Conservation (phyloP, 495 filamentous ascomycete species). For the Staphylotrichum tortipilum region DNA sequence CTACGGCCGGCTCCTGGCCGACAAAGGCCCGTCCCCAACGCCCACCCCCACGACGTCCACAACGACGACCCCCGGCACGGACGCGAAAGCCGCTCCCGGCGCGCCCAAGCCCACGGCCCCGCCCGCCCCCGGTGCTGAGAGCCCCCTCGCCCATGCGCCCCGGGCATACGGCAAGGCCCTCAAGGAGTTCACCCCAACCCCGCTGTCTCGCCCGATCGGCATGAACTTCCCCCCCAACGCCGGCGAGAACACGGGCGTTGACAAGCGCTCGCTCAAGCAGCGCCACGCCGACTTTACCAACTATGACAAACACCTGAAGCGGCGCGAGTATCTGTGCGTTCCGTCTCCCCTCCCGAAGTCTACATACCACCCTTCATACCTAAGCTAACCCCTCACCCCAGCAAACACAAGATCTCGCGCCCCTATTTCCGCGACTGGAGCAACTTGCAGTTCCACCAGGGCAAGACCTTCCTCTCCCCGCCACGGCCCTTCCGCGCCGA, state of each 20-base stretch:
- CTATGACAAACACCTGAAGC: conserved; percentile 70
- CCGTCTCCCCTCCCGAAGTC: not conserved
- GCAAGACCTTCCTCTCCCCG: conserved; percentile 82
- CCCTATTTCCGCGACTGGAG: conserved; percentile 93
- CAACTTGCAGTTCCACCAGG: conserved; percentile 69
- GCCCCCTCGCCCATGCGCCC: conserved; percentile 42
- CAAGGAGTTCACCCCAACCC: conserved; percentile 54
- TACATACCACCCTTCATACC: not conserved
- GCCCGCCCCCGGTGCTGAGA: conserved; percentile 4
- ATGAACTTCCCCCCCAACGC: conserved; percentile 58
- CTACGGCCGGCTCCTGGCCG: conserved; percentile 29
- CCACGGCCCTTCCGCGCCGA: conserved; percentile 65
- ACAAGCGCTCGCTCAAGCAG: conserved; percentile 55
- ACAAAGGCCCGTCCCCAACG: conserved; percentile 16
- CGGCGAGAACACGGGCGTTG: conserved; percentile 74
- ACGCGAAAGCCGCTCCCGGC: conserved; percentile 1
- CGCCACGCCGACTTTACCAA: conserved; percentile 73
- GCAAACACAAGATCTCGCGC: conserved; percentile 53
- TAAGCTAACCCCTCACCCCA: conserved; percentile 11
- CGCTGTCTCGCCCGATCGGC: conserved; percentile 73
- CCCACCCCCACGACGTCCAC: not conserved
- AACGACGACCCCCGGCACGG: not conserved
- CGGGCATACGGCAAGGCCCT: conserved; percentile 47
- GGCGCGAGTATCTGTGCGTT: conserved; percentile 61
- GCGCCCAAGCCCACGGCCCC: not conserved